phyloP scores from a whole-genome alignment of 2,329 filamentous ascomycete genomes.

The Aspergillus floridensis region DNA sequence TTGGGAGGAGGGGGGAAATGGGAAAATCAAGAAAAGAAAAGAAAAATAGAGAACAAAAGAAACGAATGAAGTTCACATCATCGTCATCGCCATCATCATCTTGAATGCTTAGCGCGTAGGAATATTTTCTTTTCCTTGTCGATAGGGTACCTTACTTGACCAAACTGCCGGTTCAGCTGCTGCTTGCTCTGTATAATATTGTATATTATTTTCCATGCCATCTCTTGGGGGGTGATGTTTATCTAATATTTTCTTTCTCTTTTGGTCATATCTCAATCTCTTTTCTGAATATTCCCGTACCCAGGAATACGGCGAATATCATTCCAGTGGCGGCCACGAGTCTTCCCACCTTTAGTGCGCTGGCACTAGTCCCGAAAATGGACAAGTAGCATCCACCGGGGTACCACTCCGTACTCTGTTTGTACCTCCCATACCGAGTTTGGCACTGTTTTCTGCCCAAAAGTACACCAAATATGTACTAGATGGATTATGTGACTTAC shows the following conservation, averaged over 20 bases:
- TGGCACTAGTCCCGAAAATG: conserved; percentile 8
- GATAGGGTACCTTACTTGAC: too few species aligned
- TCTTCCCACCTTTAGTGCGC: conserved; percentile 19
- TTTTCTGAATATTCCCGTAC: conserved; percentile 4
- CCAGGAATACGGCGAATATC: conserved; percentile 13
- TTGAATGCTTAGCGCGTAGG: too few species aligned
- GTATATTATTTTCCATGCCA: not conserved
- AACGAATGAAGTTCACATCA: too few species aligned
- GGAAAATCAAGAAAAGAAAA: not conserved
- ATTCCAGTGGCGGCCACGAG: conserved; percentile 26
- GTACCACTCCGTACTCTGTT: conserved; percentile 7
- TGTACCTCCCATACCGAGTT: conserved; percentile 14
- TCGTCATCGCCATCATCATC: too few species aligned
- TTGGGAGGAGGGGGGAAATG: too few species aligned
- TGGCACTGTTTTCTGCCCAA: conserved; percentile 12
- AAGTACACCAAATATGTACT: conserved; percentile 10
- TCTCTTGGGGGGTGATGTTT: not conserved
- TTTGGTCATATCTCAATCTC: not conserved
- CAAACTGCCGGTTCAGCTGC: too few species aligned
- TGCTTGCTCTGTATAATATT: too few species aligned
- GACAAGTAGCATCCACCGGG: conserved; percentile 3
- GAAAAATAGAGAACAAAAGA: not conserved
- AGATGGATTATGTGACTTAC: not conserved
- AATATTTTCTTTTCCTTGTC: too few species aligned
- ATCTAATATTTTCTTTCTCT: not conserved